These are phyloP conservation scores for Fistulinella prunicolor DNA, from an alignment of 768 basidiomycete species.

Conservation along the genomic window DNA sequence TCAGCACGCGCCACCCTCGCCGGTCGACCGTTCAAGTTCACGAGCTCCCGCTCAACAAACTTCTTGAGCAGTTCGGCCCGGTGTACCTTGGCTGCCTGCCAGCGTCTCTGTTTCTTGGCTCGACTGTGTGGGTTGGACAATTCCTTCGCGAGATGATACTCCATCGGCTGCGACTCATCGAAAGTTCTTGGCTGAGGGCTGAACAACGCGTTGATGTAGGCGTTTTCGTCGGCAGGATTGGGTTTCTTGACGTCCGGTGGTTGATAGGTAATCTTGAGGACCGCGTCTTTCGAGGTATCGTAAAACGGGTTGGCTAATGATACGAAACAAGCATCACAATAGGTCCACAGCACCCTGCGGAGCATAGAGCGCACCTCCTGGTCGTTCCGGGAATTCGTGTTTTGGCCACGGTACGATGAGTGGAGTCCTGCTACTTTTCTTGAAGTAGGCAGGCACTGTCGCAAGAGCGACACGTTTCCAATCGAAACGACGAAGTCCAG, in stretches of 20 bases:
- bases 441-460: constrained; percentile 56
- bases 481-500: constrained; percentile 50
- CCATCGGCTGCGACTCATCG: constrained; percentile 57
- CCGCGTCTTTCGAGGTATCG: constrained; percentile 62
- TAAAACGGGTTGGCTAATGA: constrained; percentile 41
- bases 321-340: constrained; percentile 6
- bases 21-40: constrained; percentile 57
- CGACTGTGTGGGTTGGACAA: constrained; percentile 80
- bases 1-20: constrained; percentile 65
- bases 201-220: constrained; percentile 54
- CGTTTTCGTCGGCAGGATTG: constrained; percentile 46
- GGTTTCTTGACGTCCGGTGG: constrained; percentile 47
- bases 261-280: constrained; percentile 67
- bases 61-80: constrained; percentile 50
- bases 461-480: constrained; percentile 73
- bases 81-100: constrained; percentile 54
- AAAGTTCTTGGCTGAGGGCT: constrained; percentile 42
- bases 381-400: constrained; percentile 38
- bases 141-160: constrained; percentile 63
- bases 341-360: background rate
- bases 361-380: constrained; percentile 21
- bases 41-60: constrained; percentile 52
- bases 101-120: constrained; percentile 77
- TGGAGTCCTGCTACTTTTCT: constrained; percentile 29
- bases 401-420: constrained; percentile 72